Evolutionary conservation across 2,329 filamentous ascomycete genomes (phyloP).

Genomic region (Trichoderma koningiopsis): DNA sequence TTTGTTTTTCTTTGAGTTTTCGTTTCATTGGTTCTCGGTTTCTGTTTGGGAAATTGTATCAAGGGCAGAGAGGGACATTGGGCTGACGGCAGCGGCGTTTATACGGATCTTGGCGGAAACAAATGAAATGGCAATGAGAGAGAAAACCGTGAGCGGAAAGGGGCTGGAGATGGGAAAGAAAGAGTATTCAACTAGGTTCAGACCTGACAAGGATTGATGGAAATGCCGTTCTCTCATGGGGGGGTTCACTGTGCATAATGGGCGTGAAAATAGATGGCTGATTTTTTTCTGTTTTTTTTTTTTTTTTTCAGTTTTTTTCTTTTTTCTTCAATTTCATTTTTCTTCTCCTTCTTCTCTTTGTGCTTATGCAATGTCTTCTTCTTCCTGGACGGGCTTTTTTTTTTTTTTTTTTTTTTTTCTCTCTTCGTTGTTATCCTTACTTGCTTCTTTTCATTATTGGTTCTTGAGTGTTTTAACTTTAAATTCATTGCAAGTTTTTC

Average conservation of each 20-base stretch:
- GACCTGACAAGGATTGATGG: slow-evolving; percentile 11
- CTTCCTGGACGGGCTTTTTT: not conserved
- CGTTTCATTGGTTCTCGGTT: slow-evolving; percentile 12
- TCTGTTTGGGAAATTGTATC: slow-evolving; percentile 26
- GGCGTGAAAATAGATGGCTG: slow-evolving; percentile 22
- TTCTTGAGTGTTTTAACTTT: not conserved
- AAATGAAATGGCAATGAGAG: not conserved
- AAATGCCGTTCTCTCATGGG: slow-evolving; percentile 21
- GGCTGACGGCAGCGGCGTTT: slow-evolving; percentile 34
- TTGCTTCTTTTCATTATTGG: not conserved
- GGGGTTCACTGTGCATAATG: slow-evolving; percentile 23
- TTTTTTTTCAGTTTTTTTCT: not conserved
- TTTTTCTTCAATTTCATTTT: no score
- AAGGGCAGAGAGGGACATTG: slow-evolving; percentile 26
- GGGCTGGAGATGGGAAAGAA: not conserved
- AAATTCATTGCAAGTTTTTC: not conserved
- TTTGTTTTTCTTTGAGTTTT: slow-evolving; percentile 27
- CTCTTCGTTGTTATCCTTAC: not conserved
- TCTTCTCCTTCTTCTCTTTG: not conserved
- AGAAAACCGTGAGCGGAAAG: not conserved
- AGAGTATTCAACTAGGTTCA: slow-evolving; percentile 20
- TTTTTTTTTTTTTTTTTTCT: not conserved
- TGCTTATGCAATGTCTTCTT: not conserved
- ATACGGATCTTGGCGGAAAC: slow-evolving; percentile 21
- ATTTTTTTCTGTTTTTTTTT: not conserved